These are phyloP conservation scores for Boletus reticulatus DNA, from an alignment of 768 basidiomycete genomes.

Conservation along the genomic window DNA sequence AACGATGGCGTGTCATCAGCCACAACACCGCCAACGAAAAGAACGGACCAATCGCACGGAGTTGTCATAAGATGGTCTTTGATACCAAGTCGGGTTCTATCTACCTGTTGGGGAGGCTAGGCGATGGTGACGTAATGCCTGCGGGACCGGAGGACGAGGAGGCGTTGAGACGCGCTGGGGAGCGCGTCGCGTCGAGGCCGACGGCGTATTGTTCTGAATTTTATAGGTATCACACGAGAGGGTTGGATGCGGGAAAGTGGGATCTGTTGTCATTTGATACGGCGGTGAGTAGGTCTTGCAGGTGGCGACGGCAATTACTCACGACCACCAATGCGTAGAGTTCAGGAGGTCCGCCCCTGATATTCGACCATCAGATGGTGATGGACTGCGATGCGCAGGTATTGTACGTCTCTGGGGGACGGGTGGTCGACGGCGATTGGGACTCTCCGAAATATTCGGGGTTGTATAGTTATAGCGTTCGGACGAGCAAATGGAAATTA, in stretches of 20 bases:
- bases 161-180: slow-evolving; percentile 18
- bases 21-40: slow-evolving; percentile 50
- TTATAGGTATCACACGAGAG: slow-evolving; percentile 54
- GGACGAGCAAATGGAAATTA: slow-evolving; percentile 61
- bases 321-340: slow-evolving; percentile 35
- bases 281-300: slow-evolving; percentile 41
- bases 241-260: slow-evolving; percentile 61
- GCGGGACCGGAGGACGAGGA: slow-evolving; percentile 25
- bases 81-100: slow-evolving; percentile 68
- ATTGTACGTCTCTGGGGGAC: slow-evolving; percentile 75
- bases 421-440: slow-evolving; percentile 66
- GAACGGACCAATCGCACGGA: slow-evolving; percentile 68
- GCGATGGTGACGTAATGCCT: slow-evolving; percentile 47
- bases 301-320: not conserved
- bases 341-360: slow-evolving; percentile 65
- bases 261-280: slow-evolving; percentile 67
- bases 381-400: slow-evolving; percentile 70
- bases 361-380: slow-evolving; percentile 82
- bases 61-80: slow-evolving; percentile 83
- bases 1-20: slow-evolving; percentile 62
- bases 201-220: slow-evolving; percentile 62
- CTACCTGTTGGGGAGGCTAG: slow-evolving; percentile 69
- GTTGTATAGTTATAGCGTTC: slow-evolving; percentile 69
- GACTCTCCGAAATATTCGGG: slow-evolving; percentile 62
- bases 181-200: slow-evolving; percentile 13